Conservation (phyloP, 139 green algal genomes). For the Coccomyxa sp. region DNA sequence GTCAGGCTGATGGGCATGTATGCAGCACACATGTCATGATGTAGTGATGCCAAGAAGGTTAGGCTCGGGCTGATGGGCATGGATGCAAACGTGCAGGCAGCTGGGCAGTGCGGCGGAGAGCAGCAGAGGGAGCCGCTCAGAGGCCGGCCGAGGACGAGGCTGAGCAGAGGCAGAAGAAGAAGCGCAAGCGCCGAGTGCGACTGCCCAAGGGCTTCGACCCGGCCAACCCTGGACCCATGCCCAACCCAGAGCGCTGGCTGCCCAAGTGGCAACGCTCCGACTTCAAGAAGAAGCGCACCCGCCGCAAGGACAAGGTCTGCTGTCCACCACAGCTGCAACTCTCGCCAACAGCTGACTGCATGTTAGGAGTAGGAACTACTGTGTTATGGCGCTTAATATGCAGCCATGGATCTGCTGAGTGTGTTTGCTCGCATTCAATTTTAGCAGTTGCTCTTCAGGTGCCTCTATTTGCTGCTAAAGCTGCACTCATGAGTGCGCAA, state of each 20-base stretch:
- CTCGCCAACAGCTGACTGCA: no score
- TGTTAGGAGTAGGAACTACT: no score
- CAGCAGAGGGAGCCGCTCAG: background rate
- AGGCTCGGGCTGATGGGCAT: background rate
- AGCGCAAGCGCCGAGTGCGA: conserved; percentile 52
- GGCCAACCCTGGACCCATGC: conserved; percentile 67
- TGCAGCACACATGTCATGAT: background rate
- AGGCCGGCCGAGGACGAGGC: background rate
- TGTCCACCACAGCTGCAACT: background rate
- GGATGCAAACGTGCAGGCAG: background rate
- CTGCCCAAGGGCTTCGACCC: conserved; percentile 86
- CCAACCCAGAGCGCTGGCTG: conserved; percentile 94
- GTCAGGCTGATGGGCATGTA: background rate
- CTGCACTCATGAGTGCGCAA: background rate
- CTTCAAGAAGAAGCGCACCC: conserved; percentile 63
- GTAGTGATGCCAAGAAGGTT: no score
- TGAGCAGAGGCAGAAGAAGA: conserved; percentile 35
- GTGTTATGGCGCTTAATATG: no score
- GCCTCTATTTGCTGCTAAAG: background rate
- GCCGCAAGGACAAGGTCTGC: conserved; percentile 22
- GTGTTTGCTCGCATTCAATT: no score
- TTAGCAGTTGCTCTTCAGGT: background rate
- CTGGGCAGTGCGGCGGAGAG: background rate
- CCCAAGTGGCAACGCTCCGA: conserved; percentile 88
- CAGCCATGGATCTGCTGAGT: no score